Percentiles rank a stretch among this genome's conserved stretches.
Evolutionary conservation across 2,329 filamentous ascomycete genomes (phyloP).

Genomic region (Fusarium kyushuense): DNA sequence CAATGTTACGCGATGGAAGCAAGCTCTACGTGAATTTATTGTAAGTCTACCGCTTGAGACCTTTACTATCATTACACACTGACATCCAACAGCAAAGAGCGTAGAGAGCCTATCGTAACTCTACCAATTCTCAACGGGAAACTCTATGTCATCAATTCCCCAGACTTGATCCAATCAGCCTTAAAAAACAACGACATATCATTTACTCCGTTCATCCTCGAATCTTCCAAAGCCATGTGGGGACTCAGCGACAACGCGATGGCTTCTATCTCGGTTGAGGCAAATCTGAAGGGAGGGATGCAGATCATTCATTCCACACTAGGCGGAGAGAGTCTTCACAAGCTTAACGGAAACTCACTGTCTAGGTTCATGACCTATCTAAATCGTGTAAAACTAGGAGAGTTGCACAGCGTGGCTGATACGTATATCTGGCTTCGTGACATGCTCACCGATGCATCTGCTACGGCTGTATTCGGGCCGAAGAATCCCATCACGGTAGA

Average conservation of each 20-base stretch:
- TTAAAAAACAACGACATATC: slow-evolving; percentile 56
- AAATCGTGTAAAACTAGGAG: slow-evolving; percentile 2
- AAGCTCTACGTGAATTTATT: slow-evolving; percentile 31
- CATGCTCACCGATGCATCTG: slow-evolving; percentile 54
- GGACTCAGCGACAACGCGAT: slow-evolving; percentile 15
- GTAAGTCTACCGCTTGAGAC: neutral
- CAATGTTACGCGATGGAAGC: slow-evolving; percentile 24
- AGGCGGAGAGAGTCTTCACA: slow-evolving; percentile 25
- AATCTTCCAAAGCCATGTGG: slow-evolving; percentile 43
- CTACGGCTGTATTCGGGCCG: slow-evolving; percentile 57
- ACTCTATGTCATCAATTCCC: slow-evolving; percentile 58
- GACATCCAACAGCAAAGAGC: slow-evolving; percentile 29
- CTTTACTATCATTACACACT: rapidly evolving
- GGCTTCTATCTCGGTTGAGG: neutral
- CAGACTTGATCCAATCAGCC: slow-evolving; percentile 54
- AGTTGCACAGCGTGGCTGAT: slow-evolving; percentile 42
- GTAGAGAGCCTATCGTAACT: slow-evolving; percentile 54
- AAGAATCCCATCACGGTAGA: slow-evolving; percentile 53
- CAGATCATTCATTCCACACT: slow-evolving; percentile 21
- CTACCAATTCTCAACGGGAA: slow-evolving; percentile 58
- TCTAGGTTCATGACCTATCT: neutral
- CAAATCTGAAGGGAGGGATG: slow-evolving; percentile 6
- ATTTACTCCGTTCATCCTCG: slow-evolving; percentile 56
- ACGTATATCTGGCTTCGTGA: slow-evolving; percentile 56
- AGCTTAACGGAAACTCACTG: slow-evolving; percentile 11